These are phyloP conservation scores for Coemansia sp. DNA, from an alignment of 192 early-diverging fungal species.

Conservation along the genomic window DNA sequence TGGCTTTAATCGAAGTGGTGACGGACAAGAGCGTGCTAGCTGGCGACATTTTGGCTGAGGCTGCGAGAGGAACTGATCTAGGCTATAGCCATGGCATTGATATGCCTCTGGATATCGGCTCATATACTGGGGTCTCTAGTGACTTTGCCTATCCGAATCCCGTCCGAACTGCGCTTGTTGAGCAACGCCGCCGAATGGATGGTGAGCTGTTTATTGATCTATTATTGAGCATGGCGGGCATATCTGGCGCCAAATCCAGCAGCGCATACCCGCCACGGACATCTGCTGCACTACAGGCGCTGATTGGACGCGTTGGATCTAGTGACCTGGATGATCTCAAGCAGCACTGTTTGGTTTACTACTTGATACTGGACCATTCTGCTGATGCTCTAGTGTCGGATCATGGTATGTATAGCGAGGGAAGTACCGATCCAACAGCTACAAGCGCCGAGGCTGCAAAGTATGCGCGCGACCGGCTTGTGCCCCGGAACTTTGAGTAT, in stretches of 20 bases:
- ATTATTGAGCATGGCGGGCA: slow-evolving; percentile 33
- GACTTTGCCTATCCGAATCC: slow-evolving; percentile 24
- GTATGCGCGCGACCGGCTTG: slow-evolving; percentile 25
- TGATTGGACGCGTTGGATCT: slow-evolving; percentile 14
- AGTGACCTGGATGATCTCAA: slow-evolving; percentile 47
- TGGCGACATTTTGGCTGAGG: slow-evolving; percentile 17
- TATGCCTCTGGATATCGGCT: neutral
- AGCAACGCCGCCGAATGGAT: slow-evolving; percentile 39
- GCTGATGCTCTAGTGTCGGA: slow-evolving; percentile 3
- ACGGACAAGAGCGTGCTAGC: slow-evolving; percentile 15
- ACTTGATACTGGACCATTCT: slow-evolving; percentile 31
- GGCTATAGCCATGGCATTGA: neutral
- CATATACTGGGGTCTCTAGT: slow-evolving; percentile 1
- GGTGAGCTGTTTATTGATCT: slow-evolving; percentile 50
- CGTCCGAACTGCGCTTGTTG: slow-evolving; percentile 20
- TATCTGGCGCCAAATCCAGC: neutral
- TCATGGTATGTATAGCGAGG: slow-evolving; percentile 11
- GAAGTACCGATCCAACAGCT: slow-evolving; percentile 5
- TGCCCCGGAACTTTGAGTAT: slow-evolving; percentile 46
- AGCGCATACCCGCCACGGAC: slow-evolving; percentile 37
- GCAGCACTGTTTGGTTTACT: slow-evolving; percentile 45
- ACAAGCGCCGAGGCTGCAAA: slow-evolving; percentile 6
- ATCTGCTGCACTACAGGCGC: slow-evolving; percentile 9
- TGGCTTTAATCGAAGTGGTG: slow-evolving; percentile 23
- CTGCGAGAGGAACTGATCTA: neutral